Evolutionary conservation across 2,329 filamentous ascomycete species (phyloP).

Genomic region (Sporothrix mexicana): DNA sequence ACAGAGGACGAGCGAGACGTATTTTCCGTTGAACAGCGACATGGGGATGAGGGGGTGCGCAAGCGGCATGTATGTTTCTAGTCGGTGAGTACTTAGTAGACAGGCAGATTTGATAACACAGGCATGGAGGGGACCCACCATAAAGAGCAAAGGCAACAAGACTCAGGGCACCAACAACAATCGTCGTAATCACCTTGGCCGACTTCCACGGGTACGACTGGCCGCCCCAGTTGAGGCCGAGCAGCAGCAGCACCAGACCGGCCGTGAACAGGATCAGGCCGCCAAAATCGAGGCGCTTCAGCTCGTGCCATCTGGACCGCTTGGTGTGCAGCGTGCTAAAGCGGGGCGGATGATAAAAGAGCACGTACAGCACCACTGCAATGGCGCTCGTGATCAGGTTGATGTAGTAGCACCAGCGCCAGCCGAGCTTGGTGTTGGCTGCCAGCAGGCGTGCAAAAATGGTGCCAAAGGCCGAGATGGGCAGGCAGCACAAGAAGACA

Average conservation of each 20-base stretch:
- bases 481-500: slow-evolving; percentile 46
- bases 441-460: slow-evolving; percentile 45
- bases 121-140: slow-evolving; percentile 38
- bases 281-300: slow-evolving; percentile 48
- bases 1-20: slow-evolving; percentile 45
- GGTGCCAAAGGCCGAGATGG: slow-evolving; percentile 42
- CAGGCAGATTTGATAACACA: no score
- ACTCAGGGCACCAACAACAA: slow-evolving; percentile 40
- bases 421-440: slow-evolving; percentile 45
- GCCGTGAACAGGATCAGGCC: slow-evolving; percentile 54
- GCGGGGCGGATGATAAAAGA: slow-evolving; percentile 51
- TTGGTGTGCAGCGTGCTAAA: slow-evolving; percentile 49
- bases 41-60: slow-evolving; percentile 47
- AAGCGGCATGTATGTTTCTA: background rate
- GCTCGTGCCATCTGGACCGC: slow-evolving; percentile 45
- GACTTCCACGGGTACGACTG: slow-evolving; percentile 50
- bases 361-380: slow-evolving; percentile 45
- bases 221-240: slow-evolving; percentile 55
- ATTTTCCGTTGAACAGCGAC: slow-evolving; percentile 45
- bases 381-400: slow-evolving; percentile 48
- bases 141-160: slow-evolving; percentile 39
- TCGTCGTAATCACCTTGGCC: slow-evolving; percentile 42
- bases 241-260: slow-evolving; percentile 53
- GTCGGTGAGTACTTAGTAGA: background rate
- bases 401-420: slow-evolving; percentile 52